Percentiles rank a stretch among this genome's conserved stretches.
Evolutionary conservation across 768 basidiomycete species (phyloP).

Genomic region (Tylopilus cervinicoccineus): DNA sequence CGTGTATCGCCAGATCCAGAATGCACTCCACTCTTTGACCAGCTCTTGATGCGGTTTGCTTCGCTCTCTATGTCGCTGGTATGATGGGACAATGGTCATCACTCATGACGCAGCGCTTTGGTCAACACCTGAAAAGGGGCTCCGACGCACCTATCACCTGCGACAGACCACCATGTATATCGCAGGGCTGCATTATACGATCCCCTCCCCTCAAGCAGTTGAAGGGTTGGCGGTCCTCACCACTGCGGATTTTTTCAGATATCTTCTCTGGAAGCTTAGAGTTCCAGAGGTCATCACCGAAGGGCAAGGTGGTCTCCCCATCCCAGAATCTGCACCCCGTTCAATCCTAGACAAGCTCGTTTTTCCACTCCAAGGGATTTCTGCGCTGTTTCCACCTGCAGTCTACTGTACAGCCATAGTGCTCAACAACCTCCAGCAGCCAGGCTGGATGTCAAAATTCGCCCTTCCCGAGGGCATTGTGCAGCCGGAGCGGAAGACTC

Average conservation of each 20-base stretch:
- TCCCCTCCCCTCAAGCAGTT: constrained; percentile 11
- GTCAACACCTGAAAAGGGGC: constrained; percentile 17
- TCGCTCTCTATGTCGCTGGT: too few species aligned
- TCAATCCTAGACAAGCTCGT: constrained; percentile 27
- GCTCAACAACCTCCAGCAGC: constrained; percentile 31
- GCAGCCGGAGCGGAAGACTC: constrained; percentile 18
- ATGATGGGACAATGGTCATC: constrained; percentile 5
- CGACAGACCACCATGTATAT: constrained; percentile 25
- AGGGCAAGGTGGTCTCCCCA: constrained; percentile 16
- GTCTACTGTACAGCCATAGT: constrained; percentile 27
- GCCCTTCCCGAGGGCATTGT: constrained; percentile 25
- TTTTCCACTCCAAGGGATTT: constrained; percentile 25
- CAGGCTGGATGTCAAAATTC: constrained; percentile 31
- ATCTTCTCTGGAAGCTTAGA: constrained; percentile 11
- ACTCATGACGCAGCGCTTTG: constrained; percentile 17
- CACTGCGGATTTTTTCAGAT: constrained; percentile 24
- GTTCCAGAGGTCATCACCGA: background rate
- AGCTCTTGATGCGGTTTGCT: background rate
- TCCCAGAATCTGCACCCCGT: constrained; percentile 11
- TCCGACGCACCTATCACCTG: constrained; percentile 4
- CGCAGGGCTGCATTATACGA: constrained; percentile 20
- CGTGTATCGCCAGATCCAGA: background rate
- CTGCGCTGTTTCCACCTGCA: constrained; percentile 23
- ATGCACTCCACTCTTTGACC: background rate
- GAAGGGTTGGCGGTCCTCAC: constrained; percentile 25